A percentile compares a stretch with the other conserved stretches of the same genome.
phyloP scores from a whole-genome alignment of 352 stramenopile genomes.

The Halophytophthora polymorphica region DNA sequence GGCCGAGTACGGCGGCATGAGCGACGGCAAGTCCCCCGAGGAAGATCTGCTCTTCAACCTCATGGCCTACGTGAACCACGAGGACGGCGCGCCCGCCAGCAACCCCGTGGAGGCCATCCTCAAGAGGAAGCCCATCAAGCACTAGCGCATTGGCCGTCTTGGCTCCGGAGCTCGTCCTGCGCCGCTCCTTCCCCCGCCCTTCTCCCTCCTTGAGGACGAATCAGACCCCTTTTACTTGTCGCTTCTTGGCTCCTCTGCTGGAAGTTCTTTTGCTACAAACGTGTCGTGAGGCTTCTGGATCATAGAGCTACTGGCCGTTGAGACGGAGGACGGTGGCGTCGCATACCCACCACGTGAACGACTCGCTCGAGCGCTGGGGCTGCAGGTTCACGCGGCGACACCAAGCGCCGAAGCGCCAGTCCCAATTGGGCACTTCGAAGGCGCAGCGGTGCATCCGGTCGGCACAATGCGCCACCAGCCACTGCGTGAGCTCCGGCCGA shows the following conservation, averaged over 20 bases:
- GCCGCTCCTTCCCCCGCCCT: too few species aligned
- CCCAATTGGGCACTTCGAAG: slow-evolving; percentile 16
- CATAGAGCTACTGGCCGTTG: neutral
- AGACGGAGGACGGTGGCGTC: neutral
- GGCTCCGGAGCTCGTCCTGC: too few species aligned
- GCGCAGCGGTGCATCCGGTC: slow-evolving; percentile 6
- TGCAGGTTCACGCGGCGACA: slow-evolving; percentile 12
- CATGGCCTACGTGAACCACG: slow-evolving; percentile 74
- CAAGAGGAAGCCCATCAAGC: slow-evolving; percentile 43
- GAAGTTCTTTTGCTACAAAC: too few species aligned
- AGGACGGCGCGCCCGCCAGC: slow-evolving; percentile 39
- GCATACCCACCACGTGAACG: slow-evolving; percentile 12
- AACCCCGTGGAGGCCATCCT: slow-evolving; percentile 59
- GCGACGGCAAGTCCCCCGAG: slow-evolving; percentile 57
- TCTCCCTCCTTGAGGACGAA: too few species aligned
- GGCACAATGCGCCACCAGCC: slow-evolving; percentile 12
- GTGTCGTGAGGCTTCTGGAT: too few species aligned
- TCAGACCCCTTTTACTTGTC: too few species aligned
- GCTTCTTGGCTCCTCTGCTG: too few species aligned
- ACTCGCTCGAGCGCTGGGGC: slow-evolving; percentile 3
- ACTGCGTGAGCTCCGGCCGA: slow-evolving; percentile 13
- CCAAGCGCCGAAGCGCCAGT: slow-evolving; percentile 25
- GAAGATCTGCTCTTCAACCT: slow-evolving; percentile 70
- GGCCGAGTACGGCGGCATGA: slow-evolving; percentile 71
- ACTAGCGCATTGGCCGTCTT: slow-evolving; percentile 11